A percentile compares a stretch with the other conserved stretches of the same genome.
These are phyloP conservation scores for Linnemannia schmuckeri DNA, from an alignment of 192 early-diverging fungal species.

Conservation along the genomic window DNA sequence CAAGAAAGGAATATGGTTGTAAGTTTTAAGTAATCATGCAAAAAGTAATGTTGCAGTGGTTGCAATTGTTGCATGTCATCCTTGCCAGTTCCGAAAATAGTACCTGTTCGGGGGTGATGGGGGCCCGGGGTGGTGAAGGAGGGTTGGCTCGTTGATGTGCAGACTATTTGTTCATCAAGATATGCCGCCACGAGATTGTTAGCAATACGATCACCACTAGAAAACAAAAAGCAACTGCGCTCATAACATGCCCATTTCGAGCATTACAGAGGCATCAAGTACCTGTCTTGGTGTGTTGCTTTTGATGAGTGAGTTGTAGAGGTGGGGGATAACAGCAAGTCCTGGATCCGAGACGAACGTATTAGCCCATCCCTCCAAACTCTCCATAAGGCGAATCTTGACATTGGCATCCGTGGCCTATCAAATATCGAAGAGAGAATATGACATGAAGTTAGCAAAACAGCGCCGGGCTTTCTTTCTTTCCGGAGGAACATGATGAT, in stretches of 20 bases:
- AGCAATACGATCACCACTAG: background rate
- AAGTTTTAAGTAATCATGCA: background rate
- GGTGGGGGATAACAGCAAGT: slow-evolving; percentile 41
- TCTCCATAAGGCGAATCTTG: slow-evolving; percentile 53
- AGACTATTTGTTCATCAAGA: background rate
- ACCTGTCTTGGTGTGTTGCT: slow-evolving; percentile 49
- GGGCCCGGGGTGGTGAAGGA: slow-evolving; percentile 35
- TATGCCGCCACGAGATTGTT: background rate
- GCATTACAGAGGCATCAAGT: background rate
- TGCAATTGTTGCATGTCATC: background rate
- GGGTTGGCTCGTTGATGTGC: background rate
- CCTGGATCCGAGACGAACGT: slow-evolving; percentile 42
- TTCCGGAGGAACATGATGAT: background rate
- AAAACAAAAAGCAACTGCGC: background rate
- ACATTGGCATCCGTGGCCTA: slow-evolving; percentile 53
- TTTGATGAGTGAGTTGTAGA: slow-evolving; percentile 31
- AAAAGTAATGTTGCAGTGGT: background rate
- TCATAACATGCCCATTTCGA: background rate
- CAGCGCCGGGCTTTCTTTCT: background rate
- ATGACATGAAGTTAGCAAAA: background rate
- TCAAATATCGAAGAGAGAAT: background rate
- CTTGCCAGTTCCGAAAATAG: background rate
- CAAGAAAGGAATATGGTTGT: background rate
- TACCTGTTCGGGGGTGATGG: slow-evolving; percentile 52
- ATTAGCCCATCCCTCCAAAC: slow-evolving; percentile 43